phyloP scores from a whole-genome alignment of 2,329 filamentous ascomycete species.

The Penicillium palitans region DNA sequence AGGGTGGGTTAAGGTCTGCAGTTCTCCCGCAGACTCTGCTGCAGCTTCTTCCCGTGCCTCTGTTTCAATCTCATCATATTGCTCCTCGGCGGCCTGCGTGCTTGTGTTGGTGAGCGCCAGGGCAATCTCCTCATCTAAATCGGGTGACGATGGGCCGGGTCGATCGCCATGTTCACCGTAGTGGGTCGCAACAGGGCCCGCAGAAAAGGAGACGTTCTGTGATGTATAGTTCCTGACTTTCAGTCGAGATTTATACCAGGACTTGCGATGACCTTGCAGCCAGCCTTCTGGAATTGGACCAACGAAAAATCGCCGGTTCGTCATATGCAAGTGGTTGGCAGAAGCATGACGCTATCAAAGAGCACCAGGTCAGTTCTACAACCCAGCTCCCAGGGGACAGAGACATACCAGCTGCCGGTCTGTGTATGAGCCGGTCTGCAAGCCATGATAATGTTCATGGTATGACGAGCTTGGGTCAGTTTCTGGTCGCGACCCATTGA shows the following conservation, averaged over 20 bases:
- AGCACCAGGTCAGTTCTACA: slow-evolving; percentile 7
- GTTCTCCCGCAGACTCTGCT: slow-evolving; percentile 16
- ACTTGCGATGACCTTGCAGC: slow-evolving; percentile 62
- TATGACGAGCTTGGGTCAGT: slow-evolving; percentile 15
- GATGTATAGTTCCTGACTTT: slow-evolving; percentile 50
- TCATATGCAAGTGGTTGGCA: slow-evolving; percentile 62
- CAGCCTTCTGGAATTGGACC: slow-evolving; percentile 66
- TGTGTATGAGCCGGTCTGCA: slow-evolving; percentile 55
- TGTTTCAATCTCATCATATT: slow-evolving; percentile 11
- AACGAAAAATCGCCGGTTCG: slow-evolving; percentile 63
- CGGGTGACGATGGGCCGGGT: slow-evolving; percentile 21
- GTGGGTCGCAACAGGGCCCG: slow-evolving; percentile 46
- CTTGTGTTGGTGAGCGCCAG: slow-evolving; percentile 22
- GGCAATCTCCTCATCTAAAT: slow-evolving; percentile 17
- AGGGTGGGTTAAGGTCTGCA: slow-evolving; percentile 30
- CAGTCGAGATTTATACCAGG: slow-evolving; percentile 58
- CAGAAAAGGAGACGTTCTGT: slow-evolving; percentile 53
- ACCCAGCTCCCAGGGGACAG: background rate
- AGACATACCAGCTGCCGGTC: slow-evolving; percentile 53
- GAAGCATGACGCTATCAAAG: slow-evolving; percentile 57
- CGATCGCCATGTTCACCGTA: slow-evolving; percentile 40
- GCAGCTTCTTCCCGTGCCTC: slow-evolving; percentile 17
- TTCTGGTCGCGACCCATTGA: slow-evolving; percentile 21
- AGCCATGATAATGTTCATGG: slow-evolving; percentile 33
- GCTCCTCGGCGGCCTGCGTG: slow-evolving; percentile 6